These are phyloP conservation scores for Dovyalis caffra DNA, from an alignment of 345 rosid genomes.

Conservation along the genomic window DNA sequence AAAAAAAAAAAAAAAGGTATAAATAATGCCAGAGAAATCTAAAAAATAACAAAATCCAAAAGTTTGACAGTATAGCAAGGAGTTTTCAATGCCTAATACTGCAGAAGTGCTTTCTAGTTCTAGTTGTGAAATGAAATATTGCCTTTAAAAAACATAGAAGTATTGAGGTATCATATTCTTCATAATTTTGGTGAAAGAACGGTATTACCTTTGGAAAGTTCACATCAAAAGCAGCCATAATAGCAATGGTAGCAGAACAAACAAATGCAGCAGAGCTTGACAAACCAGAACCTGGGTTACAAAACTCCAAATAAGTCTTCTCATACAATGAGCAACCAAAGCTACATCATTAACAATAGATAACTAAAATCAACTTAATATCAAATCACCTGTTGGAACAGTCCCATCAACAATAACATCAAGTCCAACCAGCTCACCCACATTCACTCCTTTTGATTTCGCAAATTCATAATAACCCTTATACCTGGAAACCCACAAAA, in stretches of 20 bases:
- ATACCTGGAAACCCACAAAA: conserved; percentile 46
- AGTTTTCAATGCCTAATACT: not conserved
- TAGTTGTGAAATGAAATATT: not conserved
- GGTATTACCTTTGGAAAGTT: conserved; percentile 70
- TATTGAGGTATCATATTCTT: not conserved
- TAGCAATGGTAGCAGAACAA: conserved; percentile 87
- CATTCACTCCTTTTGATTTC: conserved; percentile 64
- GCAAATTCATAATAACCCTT: conserved; percentile 81
- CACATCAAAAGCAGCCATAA: conserved; percentile 75
- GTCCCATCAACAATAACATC: conserved; percentile 88
- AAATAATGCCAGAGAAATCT: not conserved
- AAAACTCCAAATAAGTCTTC: not conserved
- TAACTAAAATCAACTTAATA: not conserved
- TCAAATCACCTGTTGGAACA: conserved; percentile 76
- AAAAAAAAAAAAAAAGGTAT: not conserved
- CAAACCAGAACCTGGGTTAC: conserved; percentile 74
- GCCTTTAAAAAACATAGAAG: not conserved
- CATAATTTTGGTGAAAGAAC: conserved; percentile 3
- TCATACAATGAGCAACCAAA: not conserved
- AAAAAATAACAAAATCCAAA: not conserved
- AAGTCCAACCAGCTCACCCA: conserved; percentile 73
- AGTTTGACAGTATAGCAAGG: not conserved
- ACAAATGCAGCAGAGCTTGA: conserved; percentile 98
- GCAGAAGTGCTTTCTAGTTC: not conserved
- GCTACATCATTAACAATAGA: not conserved